These are phyloP conservation scores for Fraxinus velutina DNA, from an alignment of 305 asterid genomes.

Conservation along the genomic window DNA sequence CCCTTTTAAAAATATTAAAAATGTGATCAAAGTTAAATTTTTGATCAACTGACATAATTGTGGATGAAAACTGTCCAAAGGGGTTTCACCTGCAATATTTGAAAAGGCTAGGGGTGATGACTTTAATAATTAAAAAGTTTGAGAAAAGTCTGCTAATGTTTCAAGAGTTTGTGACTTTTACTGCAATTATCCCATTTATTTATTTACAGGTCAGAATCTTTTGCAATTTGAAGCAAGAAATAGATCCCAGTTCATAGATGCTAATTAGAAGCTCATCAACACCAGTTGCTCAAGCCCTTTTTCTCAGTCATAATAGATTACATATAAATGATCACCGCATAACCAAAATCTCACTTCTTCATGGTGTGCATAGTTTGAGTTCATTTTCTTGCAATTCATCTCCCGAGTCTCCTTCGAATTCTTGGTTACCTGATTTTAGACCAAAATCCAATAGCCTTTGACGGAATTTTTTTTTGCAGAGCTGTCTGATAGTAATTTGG, in stretches of 20 bases:
- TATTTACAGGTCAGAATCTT: constrained; percentile 7
- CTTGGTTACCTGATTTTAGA: neutral
- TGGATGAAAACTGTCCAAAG: too few relatives aligned
- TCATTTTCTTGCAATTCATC: constrained; percentile 20
- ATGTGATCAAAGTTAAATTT: too few relatives aligned
- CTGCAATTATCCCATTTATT: too few relatives aligned
- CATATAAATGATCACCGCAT: neutral
- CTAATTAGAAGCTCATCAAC: constrained; percentile 27
- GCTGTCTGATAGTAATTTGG: constrained; percentile 22
- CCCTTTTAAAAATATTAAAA: too few relatives aligned
- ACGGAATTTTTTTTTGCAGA: neutral
- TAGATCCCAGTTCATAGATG: constrained; percentile 18
- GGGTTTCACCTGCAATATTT: too few relatives aligned
- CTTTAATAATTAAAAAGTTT: too few relatives aligned
- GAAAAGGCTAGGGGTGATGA: too few relatives aligned
- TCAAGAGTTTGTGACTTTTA: too few relatives aligned
- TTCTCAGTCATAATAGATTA: constrained; percentile 8
- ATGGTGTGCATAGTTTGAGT: constrained; percentile 1
- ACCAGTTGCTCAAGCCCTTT: constrained; percentile 18
- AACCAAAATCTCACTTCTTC: constrained; percentile 9
- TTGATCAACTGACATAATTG: too few relatives aligned
- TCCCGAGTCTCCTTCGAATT: neutral
- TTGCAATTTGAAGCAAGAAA: constrained; percentile 7
- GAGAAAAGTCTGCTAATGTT: too few relatives aligned
- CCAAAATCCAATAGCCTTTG: neutral